Base-by-base conservation (phyloP, 768 basidiomycete genomes). In the Phaeolepiota aurea region DNA sequence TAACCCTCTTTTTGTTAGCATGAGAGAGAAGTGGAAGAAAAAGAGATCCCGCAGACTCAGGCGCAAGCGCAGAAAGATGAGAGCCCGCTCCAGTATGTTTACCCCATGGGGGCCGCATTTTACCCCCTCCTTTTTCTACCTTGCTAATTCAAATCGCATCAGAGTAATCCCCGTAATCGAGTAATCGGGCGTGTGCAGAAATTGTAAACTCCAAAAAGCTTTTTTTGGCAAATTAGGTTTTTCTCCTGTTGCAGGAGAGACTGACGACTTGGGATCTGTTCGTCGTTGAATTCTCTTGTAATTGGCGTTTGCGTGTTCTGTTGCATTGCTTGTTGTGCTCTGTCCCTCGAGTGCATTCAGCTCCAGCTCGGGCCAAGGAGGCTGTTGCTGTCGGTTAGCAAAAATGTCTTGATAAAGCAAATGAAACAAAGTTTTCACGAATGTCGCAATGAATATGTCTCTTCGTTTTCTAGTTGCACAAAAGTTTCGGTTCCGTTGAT, bases 21-120 rank as follows among this genome's bases (percentile, higher is more conserved):
- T 89, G 87, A 87, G 87, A 86, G 87, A 89, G 67, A 90, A 90
- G 82, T 90, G 87, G 87, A 89, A 89, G 80, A 91, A 91, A 71
- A 91, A 91, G 76, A 77, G 87, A 61, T 87, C 87, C 49, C 81
- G 87, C 63, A 86, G 88, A 61, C 88, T 91, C 71, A 76, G 88
- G 61, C 84, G 87, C 66, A 91, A 91, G 59, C 85, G 87, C 74
- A 82, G 87, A 84, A 91, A 91, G 77, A 90, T 90, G 87, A 79
- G 87, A 63, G 87, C 87, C 48, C 87, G 87, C 67, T 90, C 87
- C 74, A 90, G 87, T 90, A 53, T 50, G 87, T 82, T 32, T 51
- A 23, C 33, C 13, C 15, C 43, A n/a, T n/a, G n/a, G n/a, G n/a
- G n/a, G n/a, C n/a, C n/a, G n/a, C n/a, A 19, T 38, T 5, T 13